Conservation (phyloP, 2,329 filamentous ascomycete genomes). For the Fusarium pininemorale region DNA sequence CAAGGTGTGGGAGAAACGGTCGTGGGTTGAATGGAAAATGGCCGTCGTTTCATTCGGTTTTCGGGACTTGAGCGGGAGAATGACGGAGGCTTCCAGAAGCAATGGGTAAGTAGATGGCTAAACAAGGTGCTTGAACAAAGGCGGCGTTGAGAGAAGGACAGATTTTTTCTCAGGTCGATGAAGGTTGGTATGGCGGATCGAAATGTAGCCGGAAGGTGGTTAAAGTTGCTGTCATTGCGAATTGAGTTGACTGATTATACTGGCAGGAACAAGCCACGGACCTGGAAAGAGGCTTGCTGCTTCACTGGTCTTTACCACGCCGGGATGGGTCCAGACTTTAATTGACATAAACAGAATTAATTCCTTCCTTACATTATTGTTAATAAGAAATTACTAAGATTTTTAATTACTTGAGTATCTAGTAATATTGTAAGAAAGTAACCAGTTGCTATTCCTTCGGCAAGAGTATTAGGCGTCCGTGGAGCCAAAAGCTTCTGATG, state of each 20-base stretch:
- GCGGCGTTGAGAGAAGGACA: neutral
- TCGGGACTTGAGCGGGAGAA: neutral
- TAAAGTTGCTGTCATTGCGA: no score
- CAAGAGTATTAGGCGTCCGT: neutral
- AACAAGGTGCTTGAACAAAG: neutral
- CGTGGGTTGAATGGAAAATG: neutral
- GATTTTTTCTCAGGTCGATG: neutral
- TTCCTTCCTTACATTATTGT: no score
- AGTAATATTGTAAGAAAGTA: neutral
- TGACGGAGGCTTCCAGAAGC: neutral
- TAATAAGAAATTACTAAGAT: fast-evolving
- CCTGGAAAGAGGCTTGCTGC: no score
- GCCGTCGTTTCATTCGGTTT: neutral
- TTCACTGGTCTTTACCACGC: no score
- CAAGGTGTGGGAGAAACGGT: neutral
- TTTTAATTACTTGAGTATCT: neutral
- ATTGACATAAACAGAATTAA: neutral
- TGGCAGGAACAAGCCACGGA: no score
- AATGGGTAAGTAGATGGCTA: neutral
- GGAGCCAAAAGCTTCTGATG: fast-evolving
- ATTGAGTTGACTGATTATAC: no score
- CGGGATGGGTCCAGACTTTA: neutral
- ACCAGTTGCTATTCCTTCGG: neutral
- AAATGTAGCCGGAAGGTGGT: no score
- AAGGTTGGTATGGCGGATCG: neutral